Percentiles rank a stretch among this genome's conserved stretches.
These are phyloP conservation scores for Neurospora sp. DNA, from an alignment of 2,329 filamentous ascomycete species.

Conservation along the genomic window DNA sequence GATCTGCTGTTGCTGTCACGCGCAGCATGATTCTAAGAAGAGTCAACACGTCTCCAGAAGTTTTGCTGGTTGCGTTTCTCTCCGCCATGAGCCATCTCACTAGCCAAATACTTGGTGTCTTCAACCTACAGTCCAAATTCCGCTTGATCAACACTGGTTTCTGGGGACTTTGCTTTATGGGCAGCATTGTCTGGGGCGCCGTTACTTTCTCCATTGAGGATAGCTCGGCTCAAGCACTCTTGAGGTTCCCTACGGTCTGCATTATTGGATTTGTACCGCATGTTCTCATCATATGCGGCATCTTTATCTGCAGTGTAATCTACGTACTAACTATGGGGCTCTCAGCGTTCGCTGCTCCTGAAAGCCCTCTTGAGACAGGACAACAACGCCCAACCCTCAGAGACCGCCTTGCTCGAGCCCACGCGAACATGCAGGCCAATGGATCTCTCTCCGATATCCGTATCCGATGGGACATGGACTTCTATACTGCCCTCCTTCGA, in stretches of 20 bases:
- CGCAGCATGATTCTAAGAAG: constrained; percentile 62
- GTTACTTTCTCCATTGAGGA: constrained; percentile 52
- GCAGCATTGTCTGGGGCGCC: constrained; percentile 70
- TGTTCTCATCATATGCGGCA: constrained; percentile 74
- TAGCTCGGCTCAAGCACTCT: constrained; percentile 51
- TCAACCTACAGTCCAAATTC: constrained; percentile 68
- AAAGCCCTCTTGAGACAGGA: constrained; percentile 45
- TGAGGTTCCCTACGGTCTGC: constrained; percentile 87
- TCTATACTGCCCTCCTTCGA: constrained; percentile 82
- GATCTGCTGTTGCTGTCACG: constrained; percentile 40
- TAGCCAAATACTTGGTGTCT: constrained; percentile 72
- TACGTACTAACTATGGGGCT: constrained; percentile 69
- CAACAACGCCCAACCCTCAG: constrained; percentile 31
- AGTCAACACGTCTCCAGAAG: constrained; percentile 82
- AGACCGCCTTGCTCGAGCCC: constrained; percentile 60
- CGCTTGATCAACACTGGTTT: constrained; percentile 81
- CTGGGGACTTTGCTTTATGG: constrained; percentile 88
- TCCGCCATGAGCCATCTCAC: constrained; percentile 82
- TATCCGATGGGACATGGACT: constrained; percentile 83
- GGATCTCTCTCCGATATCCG: constrained; percentile 73
- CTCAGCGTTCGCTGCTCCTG: constrained; percentile 59
- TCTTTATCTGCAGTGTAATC: constrained; percentile 64
- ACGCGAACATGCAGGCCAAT: constrained; percentile 86
- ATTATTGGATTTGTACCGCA: constrained; percentile 94
- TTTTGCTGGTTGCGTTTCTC: constrained; percentile 78